phyloP scores from a whole-genome alignment of 2,329 filamentous ascomycete genomes.

The Coniochaeta sp. region DNA sequence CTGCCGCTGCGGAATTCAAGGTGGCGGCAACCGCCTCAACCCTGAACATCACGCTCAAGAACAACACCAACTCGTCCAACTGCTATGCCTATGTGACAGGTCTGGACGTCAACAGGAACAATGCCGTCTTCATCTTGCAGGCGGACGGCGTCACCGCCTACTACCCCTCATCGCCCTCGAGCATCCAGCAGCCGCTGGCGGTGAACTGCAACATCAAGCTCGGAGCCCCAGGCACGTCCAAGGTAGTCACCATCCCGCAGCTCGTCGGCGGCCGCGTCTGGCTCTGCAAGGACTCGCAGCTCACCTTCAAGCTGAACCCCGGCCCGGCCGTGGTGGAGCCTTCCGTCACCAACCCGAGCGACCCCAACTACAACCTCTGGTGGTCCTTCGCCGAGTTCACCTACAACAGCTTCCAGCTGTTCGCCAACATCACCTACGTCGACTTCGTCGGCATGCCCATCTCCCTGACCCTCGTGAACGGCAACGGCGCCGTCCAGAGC shows the following conservation, averaged over 20 bases:
- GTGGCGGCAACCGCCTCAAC: slow-evolving; percentile 22
- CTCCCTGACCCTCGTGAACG: slow-evolving; percentile 43
- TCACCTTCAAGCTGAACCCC: slow-evolving; percentile 65
- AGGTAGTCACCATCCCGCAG: slow-evolving; percentile 57
- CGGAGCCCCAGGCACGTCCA: slow-evolving; percentile 51
- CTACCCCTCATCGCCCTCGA: slow-evolving; percentile 51
- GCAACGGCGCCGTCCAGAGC: slow-evolving; percentile 31
- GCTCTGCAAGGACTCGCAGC: slow-evolving; percentile 52
- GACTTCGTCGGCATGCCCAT: slow-evolving; percentile 67
- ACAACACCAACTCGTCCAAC: slow-evolving; percentile 52
- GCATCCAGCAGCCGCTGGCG: slow-evolving; percentile 40
- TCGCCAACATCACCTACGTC: slow-evolving; percentile 65
- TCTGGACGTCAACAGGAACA: slow-evolving; percentile 49
- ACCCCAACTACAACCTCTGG: slow-evolving; percentile 51
- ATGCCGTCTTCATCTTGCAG: slow-evolving; percentile 53
- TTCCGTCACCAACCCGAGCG: slow-evolving; percentile 57
- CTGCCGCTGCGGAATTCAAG: background rate
- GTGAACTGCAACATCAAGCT: slow-evolving; percentile 56
- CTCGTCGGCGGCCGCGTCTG: slow-evolving; percentile 66
- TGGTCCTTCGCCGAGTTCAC: slow-evolving; percentile 68
- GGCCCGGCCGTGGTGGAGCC: slow-evolving; percentile 65
- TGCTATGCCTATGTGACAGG: slow-evolving; percentile 69
- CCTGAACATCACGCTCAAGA: slow-evolving; percentile 55
- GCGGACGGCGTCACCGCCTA: slow-evolving; percentile 60
- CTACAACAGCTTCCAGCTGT: slow-evolving; percentile 53